Evolutionary conservation across 352 stramenopile species (phyloP).

Genomic region (Globisporangium echinulatum): DNA sequence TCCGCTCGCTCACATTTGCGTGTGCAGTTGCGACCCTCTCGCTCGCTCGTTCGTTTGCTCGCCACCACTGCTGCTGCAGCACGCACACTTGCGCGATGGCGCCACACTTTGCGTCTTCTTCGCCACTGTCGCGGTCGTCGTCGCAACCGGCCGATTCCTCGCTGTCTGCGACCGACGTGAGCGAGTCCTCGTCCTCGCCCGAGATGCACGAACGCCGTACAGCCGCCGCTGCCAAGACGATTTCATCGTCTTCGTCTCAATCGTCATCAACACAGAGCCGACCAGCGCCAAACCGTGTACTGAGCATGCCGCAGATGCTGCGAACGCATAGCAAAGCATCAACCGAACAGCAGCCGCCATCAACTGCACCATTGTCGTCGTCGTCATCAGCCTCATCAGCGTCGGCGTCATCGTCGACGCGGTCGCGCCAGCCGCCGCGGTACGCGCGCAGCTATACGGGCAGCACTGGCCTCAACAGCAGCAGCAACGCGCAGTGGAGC

Average conservation of each 20-base stretch:
- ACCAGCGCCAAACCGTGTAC: neutral
- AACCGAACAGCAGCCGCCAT: neutral
- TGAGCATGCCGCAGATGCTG: slow-evolving; percentile 15
- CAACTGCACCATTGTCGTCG: neutral
- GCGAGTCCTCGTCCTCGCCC: slow-evolving; percentile 1
- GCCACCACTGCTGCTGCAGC: no score
- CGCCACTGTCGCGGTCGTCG: neutral
- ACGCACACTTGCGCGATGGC: slow-evolving; percentile 1
- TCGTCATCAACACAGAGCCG: neutral
- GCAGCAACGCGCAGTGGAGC: slow-evolving; percentile 5
- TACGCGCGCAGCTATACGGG: slow-evolving; percentile 3
- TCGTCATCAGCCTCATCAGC: neutral
- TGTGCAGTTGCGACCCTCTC: no score
- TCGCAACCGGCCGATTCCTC: neutral
- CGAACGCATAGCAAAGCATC: slow-evolving; percentile 6
- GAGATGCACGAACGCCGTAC: neutral
- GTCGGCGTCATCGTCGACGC: neutral
- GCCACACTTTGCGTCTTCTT: slow-evolving; percentile 14
- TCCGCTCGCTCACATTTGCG: neutral
- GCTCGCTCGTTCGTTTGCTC: no score
- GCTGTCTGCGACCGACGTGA: slow-evolving; percentile 7
- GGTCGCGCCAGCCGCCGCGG: slow-evolving; percentile 1
- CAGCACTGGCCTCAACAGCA: neutral
- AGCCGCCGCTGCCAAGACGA: neutral
- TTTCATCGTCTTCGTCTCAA: no score